Evolutionary conservation across 2,329 filamentous ascomycete species (phyloP), one percentile per base, ranked within the genome.

Genomic region (Alternaria longipes): DNA sequence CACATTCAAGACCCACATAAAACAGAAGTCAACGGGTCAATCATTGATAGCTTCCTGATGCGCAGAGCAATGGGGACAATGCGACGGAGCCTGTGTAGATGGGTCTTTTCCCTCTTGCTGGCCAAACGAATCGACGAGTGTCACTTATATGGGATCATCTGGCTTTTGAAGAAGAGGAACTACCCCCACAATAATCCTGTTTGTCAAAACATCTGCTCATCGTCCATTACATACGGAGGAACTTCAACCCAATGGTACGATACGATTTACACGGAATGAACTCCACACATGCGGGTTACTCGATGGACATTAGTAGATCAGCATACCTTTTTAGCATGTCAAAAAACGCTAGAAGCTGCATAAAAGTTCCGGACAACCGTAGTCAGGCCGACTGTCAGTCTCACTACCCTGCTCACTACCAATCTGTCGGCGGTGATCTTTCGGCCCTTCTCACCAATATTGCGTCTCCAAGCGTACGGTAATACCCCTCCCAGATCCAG

Each of bases 271-370:
- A n/a, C 24, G 41, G 22, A 32, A 20, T 24, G 30, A 38, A 28
- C 44, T 52, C 54, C 41, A 53, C 42, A 20, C 41, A 53, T 54
- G 49, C 49, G 38, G 26, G 36, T 32, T 45, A 32, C 28, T 46
- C 14, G 49, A 54, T 58, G 30, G 30, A 53, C 47, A 53, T 42
- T 53, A 53, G 47, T 24, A 36, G 47, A 58, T 54, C 32, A 46
- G 28, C 36, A 52, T 22, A 14, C 26, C 32, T 18, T 40, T 30
- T 36, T 22, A 26, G 32, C n/a, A 42, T 30, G 8, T 28, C n/a
- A 38, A 44, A 34, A 45, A 45, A 14, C 18, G 28, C 18, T 42
- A 54, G 20, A 54, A 7, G 14, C 51, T 44, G 18, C 38, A 44
- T 26, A 44, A 32, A 42, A 42, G 18, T 16, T 36, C 56, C 49